These are phyloP conservation scores for Aspergillus cristatus DNA, from an alignment of 495 filamentous ascomycete species.

Conservation along the genomic window DNA sequence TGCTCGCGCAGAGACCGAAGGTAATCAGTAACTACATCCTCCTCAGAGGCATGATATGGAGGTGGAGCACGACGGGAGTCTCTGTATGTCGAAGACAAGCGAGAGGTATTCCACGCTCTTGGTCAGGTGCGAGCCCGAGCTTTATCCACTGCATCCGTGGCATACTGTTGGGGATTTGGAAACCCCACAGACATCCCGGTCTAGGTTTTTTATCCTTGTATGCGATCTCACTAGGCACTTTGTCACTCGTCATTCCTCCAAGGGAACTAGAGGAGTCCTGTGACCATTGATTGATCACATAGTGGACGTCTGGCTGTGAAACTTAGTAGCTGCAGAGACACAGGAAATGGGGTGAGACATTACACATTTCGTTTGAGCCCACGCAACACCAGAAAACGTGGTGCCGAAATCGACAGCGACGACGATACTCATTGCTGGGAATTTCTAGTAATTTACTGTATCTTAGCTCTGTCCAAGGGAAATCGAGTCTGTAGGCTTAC, in stretches of 20 bases:
- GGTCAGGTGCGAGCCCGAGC: slow-evolving; percentile 26
- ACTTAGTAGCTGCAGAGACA: too few relatives aligned
- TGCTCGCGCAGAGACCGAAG: slow-evolving; percentile 37
- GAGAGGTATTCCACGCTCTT: slow-evolving; percentile 9
- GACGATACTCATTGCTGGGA: slow-evolving; percentile 11
- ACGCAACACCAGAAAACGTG: slow-evolving; percentile 42
- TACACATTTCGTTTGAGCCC: slow-evolving; percentile 29
- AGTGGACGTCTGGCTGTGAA: slow-evolving; percentile 17
- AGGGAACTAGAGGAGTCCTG: slow-evolving; percentile 7
- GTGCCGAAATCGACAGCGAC: slow-evolving; percentile 39
- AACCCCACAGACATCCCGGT: slow-evolving; percentile 37
- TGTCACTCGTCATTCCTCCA: slow-evolving; percentile 25
- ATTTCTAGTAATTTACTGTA: too few relatives aligned
- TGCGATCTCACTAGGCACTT: slow-evolving; percentile 25
- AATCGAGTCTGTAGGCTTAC: too few relatives aligned
- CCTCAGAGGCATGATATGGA: slow-evolving; percentile 35
- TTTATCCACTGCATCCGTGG: slow-evolving; percentile 47
- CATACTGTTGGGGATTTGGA: slow-evolving; percentile 31
- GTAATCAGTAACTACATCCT: slow-evolving; percentile 58
- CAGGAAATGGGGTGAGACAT: neutral
- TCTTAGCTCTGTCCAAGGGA: too few relatives aligned
- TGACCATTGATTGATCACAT: slow-evolving; percentile 17
- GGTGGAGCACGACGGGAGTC: slow-evolving; percentile 25
- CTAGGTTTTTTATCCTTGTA: slow-evolving; percentile 21
- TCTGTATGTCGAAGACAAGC: slow-evolving; percentile 7